phyloP scores from a whole-genome alignment of 495 filamentous ascomycete species.

The Elasticomyces elasticus region DNA sequence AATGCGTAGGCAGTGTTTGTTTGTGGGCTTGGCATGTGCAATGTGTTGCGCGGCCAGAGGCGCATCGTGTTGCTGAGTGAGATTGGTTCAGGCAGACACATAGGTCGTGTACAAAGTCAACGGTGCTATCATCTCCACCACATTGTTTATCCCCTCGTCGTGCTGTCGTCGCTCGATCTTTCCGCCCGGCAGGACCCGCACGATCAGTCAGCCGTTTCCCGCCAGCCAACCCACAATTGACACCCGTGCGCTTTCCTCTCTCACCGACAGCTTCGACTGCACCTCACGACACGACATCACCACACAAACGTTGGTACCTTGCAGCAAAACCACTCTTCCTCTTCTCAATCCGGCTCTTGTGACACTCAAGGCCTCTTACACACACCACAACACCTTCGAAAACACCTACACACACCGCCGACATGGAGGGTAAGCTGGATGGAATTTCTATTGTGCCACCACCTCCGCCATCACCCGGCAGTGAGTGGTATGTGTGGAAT shows the following conservation, averaged over 20 bases:
- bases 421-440: slow-evolving; percentile 70
- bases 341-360: slow-evolving; percentile 17
- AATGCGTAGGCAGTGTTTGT: slow-evolving; percentile 6
- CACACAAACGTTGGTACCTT: slow-evolving; percentile 23
- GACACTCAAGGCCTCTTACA: slow-evolving; percentile 18
- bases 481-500: slow-evolving; percentile 1
- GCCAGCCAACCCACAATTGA: slow-evolving; percentile 1
- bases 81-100: not conserved
- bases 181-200: slow-evolving; percentile 4
- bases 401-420: slow-evolving; percentile 39
- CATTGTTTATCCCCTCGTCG: not conserved
- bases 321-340: slow-evolving; percentile 19
- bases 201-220: slow-evolving; percentile 7
- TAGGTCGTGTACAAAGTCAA: not conserved
- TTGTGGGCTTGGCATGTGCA: not conserved
- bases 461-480: slow-evolving; percentile 21
- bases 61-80: not conserved
- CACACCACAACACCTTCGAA: slow-evolving; percentile 22
- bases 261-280: slow-evolving; percentile 6
- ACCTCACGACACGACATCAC: slow-evolving; percentile 19
- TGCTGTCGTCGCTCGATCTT: not conserved
- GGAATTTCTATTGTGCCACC: slow-evolving; percentile 21
- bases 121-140: not conserved
- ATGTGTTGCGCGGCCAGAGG: not conserved
- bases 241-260: slow-evolving; percentile 18